These are phyloP conservation scores for Athelia psychrophila DNA, from an alignment of 1,284 basidiomycete species.

Conservation along the genomic window DNA sequence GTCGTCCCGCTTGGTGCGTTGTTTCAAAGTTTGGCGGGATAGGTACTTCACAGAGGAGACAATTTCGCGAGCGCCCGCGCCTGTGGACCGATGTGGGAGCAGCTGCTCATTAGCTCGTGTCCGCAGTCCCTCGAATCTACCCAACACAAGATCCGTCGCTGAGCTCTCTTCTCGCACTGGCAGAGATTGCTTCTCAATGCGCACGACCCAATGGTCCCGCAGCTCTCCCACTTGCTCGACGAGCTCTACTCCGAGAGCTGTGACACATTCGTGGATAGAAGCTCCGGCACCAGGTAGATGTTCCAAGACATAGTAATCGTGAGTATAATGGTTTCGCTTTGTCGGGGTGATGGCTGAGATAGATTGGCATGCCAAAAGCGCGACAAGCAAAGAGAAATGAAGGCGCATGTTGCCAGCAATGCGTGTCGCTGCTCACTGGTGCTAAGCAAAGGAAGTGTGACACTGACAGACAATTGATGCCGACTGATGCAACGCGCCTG, in stretches of 20 bases:
- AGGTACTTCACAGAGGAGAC: constrained; percentile 57
- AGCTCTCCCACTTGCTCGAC: constrained; percentile 90
- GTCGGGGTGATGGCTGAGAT: constrained; percentile 27
- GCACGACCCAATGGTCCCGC: constrained; percentile 82
- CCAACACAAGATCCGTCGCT: constrained; percentile 48
- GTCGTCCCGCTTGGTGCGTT: constrained; percentile 55
- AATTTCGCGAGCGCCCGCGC: constrained; percentile 38
- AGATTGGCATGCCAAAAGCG: constrained; percentile 27
- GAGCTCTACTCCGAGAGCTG: constrained; percentile 75
- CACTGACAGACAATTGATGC: constrained; percentile 57
- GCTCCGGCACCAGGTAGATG: constrained; percentile 54
- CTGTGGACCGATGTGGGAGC: constrained; percentile 35
- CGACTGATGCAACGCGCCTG: not conserved
- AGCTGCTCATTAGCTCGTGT: constrained; percentile 24
- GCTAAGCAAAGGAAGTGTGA: no score
- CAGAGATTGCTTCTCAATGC: constrained; percentile 42
- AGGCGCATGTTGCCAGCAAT: constrained; percentile 29
- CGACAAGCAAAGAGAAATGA: constrained; percentile 30
- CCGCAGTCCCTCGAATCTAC: constrained; percentile 45
- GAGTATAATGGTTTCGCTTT: constrained; percentile 67
- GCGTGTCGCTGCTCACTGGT: no score
- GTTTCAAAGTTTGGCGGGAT: constrained; percentile 56
- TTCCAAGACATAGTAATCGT: constrained; percentile 91
- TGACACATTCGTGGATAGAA: constrained; percentile 57
- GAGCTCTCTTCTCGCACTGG: constrained; percentile 29